phyloP scores from a whole-genome alignment of 768 basidiomycete species.

The Amanita rubescens region DNA sequence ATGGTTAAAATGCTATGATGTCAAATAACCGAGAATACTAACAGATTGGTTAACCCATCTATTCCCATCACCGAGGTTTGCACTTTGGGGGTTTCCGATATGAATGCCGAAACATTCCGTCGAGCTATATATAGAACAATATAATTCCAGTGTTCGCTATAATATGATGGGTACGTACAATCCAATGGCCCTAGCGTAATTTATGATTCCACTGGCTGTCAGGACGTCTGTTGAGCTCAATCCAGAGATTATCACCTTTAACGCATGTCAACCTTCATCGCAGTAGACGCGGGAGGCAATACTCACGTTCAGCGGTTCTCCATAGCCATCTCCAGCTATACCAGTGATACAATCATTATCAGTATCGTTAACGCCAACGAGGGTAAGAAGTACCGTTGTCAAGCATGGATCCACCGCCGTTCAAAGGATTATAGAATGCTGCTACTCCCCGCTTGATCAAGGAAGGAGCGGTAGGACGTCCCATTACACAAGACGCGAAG shows the following conservation, averaged over 20 bases:
- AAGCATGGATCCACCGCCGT: conserved; percentile 56
- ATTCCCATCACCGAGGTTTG: conserved; percentile 75
- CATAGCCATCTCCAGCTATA: conserved; percentile 30
- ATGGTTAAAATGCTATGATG: not conserved
- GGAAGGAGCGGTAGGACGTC: no score
- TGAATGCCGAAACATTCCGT: conserved; percentile 72
- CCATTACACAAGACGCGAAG: no score
- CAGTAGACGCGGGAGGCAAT: conserved; percentile 22
- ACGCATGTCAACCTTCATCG: no score
- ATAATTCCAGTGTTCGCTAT: not conserved
- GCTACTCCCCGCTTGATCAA: no score
- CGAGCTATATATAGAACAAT: conserved; percentile 13
- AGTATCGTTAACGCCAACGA: not conserved
- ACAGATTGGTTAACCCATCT: conserved; percentile 52
- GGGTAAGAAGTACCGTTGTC: conserved; percentile 33
- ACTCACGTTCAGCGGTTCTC: conserved; percentile 74
- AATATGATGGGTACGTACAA: conserved; percentile 37
- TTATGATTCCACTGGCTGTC: not conserved
- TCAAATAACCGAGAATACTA: conserved; percentile 10
- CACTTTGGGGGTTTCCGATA: conserved; percentile 55
- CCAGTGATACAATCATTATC: not conserved
- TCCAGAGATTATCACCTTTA: conserved; percentile 43
- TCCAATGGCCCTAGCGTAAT: conserved; percentile 44
- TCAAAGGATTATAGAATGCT: conserved; percentile 36
- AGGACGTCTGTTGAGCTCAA: not conserved